Percentiles rank a stretch among this genome's conserved stretches.
phyloP scores from a whole-genome alignment of 2,329 filamentous ascomycete species.

The Fusarium sororula region DNA sequence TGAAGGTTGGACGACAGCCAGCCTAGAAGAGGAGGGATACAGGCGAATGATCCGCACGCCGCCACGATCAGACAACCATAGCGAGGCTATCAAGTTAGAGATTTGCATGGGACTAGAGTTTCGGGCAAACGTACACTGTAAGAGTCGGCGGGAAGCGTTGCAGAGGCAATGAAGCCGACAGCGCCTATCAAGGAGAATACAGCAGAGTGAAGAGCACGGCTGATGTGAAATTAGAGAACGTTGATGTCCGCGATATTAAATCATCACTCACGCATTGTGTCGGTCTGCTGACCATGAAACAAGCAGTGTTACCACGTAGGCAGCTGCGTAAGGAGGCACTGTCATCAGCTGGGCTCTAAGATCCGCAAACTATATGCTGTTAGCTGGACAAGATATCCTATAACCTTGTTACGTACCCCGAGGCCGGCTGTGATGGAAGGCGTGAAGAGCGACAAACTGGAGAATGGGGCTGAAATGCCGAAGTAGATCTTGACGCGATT shows the following conservation, averaged over 20 bases:
- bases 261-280: constrained; percentile 53
- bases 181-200: constrained; percentile 56
- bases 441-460: constrained; percentile 65
- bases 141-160: constrained; percentile 64
- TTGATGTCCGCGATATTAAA: accelerated
- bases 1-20: constrained; percentile 74
- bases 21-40: constrained; percentile 71
- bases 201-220: constrained; percentile 53
- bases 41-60: constrained; percentile 69
- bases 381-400: constrained; percentile 2
- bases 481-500: constrained; percentile 48
- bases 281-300: constrained; percentile 67
- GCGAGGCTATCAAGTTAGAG: constrained; percentile 48
- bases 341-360: constrained; percentile 68
- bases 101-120: accelerated
- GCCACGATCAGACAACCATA: constrained; percentile 75
- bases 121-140: constrained; percentile 48
- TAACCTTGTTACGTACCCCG: constrained; percentile 31
- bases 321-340: constrained; percentile 68
- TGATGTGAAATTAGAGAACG: not conserved
- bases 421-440: constrained; percentile 65
- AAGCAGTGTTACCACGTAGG: constrained; percentile 53
- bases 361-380: constrained; percentile 17
- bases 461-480: constrained; percentile 62
- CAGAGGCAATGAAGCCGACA: constrained; percentile 65